Evolutionary conservation across 2,329 filamentous ascomycete species (phyloP), one percentile per base, ranked within the genome.

Genomic region (Fusarium solani-melongenae): DNA sequence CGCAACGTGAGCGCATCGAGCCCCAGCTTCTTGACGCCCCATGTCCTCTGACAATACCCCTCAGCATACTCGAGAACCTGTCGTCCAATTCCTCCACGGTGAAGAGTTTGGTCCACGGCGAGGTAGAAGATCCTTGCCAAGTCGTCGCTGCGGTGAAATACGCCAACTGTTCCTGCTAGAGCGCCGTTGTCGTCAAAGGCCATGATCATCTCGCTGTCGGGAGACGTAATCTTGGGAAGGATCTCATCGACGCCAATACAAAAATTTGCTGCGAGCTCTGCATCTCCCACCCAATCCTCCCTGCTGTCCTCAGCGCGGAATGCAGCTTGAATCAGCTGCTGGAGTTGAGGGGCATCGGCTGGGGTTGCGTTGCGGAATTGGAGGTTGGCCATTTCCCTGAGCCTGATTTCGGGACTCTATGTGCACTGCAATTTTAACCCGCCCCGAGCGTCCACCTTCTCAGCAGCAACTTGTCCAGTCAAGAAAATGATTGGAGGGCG

Each of bases 191-290:
- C 8, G 60, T 71, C 65, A 3, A 69, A 75, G 31, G 78, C 81
- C 31, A 82, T 76, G 4, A 84, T 61, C n/a, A 82, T 76, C 0
- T 64, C 78, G 10, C 75, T 73, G 20, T 82, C 74, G 0, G 78
- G 74, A 0, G 72, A 73, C 15, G 59, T 53, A 57, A 86, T 83
- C 5, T 84, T 88, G 12, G 92, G 89, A 0, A 90, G 90, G 22
- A 87, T 80, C 78, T 92, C 90, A 66, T 92, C 89, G 76, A 94
- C 92, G 58, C 88, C 87, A 3, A 92, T 92, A 3, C 89, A 92
- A 82, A 94, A 94, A 58, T 87, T 90, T 12, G 92, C 93, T 51
- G 89, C 93, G 9, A 95, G 87, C 89, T 78, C 78, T 36, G 80
- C 74, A 62, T 83, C 76, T 5, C 78, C 84, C 0, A 81, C 81